Evolutionary conservation across 441 rosid genomes (phyloP).

Genomic region (Erodium trifolium): DNA sequence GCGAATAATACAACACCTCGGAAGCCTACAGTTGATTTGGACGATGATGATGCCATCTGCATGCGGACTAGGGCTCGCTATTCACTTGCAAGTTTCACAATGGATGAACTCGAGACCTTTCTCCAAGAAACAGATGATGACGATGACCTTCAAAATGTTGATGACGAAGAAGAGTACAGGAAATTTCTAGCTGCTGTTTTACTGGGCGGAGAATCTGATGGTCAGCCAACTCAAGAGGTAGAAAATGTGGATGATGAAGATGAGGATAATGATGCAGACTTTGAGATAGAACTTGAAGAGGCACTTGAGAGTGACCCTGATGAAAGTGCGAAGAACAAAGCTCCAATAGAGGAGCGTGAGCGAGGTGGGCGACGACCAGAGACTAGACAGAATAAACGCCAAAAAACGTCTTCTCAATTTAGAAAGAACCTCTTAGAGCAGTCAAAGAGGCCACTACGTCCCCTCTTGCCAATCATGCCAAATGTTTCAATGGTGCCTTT

Average conservation of each 20-base stretch:
- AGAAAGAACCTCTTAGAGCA: conserved; percentile 51
- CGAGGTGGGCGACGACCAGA: conserved; percentile 48
- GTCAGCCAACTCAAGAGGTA: conserved; percentile 29
- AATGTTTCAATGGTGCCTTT: conserved; percentile 30
- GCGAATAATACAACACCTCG: conserved; percentile 15
- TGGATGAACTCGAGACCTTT: conserved; percentile 96
- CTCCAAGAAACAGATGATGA: conserved; percentile 97
- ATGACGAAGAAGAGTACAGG: conserved; percentile 81
- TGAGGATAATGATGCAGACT: conserved; percentile 90
- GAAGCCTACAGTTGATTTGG: conserved; percentile 21
- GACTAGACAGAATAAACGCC: conserved; percentile 81
- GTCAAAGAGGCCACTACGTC: conserved; percentile 66
- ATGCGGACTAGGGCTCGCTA: conserved; percentile 87
- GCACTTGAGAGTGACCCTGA: conserved; percentile 88
- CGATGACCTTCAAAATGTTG: conserved; percentile 74
- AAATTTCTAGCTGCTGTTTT: conserved; percentile 90
- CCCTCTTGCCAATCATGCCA: conserved; percentile 57
- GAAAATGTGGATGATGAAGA: conserved; percentile 62
- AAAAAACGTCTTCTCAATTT: conserved; percentile 38
- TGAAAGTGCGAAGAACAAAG: conserved; percentile 36
- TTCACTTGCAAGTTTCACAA: conserved; percentile 79
- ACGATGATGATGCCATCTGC: conserved; percentile 60
- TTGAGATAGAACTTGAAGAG: conserved; percentile 94
- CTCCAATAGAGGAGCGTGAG: conserved; percentile 24
- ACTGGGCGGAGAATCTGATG: conserved; percentile 47